A percentile compares a stretch with the other conserved stretches of the same genome.
phyloP scores from a whole-genome alignment of 306 rosid species.

The Vicia villosa region DNA sequence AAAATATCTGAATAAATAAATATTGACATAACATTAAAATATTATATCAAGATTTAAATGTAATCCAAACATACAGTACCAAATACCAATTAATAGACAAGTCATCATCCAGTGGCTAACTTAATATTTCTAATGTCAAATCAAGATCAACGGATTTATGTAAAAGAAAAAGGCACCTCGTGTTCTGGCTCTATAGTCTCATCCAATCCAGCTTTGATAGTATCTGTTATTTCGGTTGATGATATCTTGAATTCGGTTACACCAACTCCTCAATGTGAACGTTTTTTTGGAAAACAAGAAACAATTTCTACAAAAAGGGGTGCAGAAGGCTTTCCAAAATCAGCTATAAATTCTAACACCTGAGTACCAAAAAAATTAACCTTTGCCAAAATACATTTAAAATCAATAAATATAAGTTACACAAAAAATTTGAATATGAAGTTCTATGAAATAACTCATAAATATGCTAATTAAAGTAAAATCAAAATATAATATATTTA shows the following conservation, averaged over 20 bases:
- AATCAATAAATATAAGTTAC: neutral
- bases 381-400: slow-evolving; percentile 46
- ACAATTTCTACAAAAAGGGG: slow-evolving; percentile 96
- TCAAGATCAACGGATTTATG: slow-evolving; percentile 10
- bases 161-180: slow-evolving; percentile 64
- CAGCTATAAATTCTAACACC: slow-evolving; percentile 85
- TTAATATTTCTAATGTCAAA: slow-evolving; percentile 5
- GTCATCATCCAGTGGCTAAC: neutral
- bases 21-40: too few relatives aligned
- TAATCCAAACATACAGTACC: slow-evolving; percentile 18
- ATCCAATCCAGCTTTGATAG: slow-evolving; percentile 82
- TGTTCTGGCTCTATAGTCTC: slow-evolving; percentile 91
- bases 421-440: neutral
- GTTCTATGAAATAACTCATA: neutral
- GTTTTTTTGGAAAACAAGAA: slow-evolving; percentile 91
- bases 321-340: slow-evolving; percentile 86
- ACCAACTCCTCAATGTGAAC: slow-evolving; percentile 84
- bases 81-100: slow-evolving; percentile 5
- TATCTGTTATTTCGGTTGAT: slow-evolving; percentile 76
- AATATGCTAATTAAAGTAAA: slow-evolving; percentile 10
- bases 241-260: slow-evolving; percentile 92
- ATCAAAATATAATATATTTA: neutral
- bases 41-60: too few relatives aligned
- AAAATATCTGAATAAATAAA: too few relatives aligned
- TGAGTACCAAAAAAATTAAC: slow-evolving; percentile 86